Percentiles rank a stretch among this genome's conserved stretches.
Evolutionary conservation across 2,329 filamentous ascomycete species (phyloP).

Genomic region (Colletotrichum sp.): DNA sequence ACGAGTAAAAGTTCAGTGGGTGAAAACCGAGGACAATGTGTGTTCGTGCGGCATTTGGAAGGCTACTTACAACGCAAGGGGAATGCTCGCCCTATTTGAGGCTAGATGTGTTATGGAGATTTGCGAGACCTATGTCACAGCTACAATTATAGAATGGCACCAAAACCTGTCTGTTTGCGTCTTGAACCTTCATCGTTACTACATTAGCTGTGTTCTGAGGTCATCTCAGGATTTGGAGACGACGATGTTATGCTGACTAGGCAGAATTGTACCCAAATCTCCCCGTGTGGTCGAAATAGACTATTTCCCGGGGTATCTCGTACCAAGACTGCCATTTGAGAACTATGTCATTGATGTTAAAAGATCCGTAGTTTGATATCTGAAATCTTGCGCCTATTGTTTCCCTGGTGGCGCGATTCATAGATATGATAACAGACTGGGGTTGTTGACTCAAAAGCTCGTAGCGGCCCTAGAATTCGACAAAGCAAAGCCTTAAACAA

Average conservation of each 20-base stretch:
- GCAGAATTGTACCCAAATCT: rapidly evolving
- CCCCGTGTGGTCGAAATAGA: not conserved
- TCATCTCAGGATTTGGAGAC: not conserved
- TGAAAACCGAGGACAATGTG: not conserved
- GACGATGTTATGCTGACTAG: not conserved
- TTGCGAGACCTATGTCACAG: not conserved
- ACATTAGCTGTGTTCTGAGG: not conserved
- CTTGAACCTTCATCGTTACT: not conserved
- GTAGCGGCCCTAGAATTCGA: too few species aligned
- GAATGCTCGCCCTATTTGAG: not conserved
- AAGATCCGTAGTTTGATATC: not conserved
- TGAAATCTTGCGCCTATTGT: not conserved
- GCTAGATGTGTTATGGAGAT: not conserved
- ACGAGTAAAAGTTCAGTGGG: not conserved
- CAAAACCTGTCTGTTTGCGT: rapidly evolving
- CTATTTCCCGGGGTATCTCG: not conserved
- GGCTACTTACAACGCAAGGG: not conserved
- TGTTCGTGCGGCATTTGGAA: not conserved
- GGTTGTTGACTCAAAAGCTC: too few species aligned
- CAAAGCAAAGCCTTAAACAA: too few species aligned
- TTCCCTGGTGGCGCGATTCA: not conserved
- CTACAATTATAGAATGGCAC: not conserved
- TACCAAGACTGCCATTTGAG: too few species aligned
- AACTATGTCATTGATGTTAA: too few species aligned
- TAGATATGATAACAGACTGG: too few species aligned